Base-by-base conservation (phyloP, 176 grass and related monocot genomes). In the Panicum miliaceum region DNA sequence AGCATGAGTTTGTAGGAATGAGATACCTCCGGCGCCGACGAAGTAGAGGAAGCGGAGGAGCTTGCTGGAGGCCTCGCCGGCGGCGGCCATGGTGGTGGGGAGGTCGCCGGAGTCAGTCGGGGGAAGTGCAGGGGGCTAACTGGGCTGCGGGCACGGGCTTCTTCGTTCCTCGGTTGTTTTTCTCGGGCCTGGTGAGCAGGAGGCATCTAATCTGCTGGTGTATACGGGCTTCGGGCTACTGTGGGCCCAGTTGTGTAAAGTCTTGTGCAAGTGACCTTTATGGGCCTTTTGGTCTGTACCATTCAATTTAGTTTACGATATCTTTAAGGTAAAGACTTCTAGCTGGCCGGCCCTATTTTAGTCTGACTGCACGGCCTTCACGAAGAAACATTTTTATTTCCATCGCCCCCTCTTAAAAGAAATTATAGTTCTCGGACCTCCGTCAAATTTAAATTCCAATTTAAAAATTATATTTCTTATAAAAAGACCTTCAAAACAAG, bases 1-100 rank as follows among this genome's bases (percentile, higher is more conserved):
- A 6, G 27, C 36, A 72, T 10, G 35, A 53, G 27, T 18, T 19
- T 26, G 2, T 11, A 68, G 67, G 57, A 63, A 38, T 40, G 38
- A 37, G 22, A n/a, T 71, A 96, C 96, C 68, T 82, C 93, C 93
- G 50, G 96, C 96, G 60, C 93, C 91, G 69, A 94, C 90, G 81
- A 98, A 98, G 87, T 66, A 95, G 50, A 98, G 67, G 81, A 95
- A 87, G 73, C 96, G 96, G 81, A 87, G 73, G 58, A 98, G 83
- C 91, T 90, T 98, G 83, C 77, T 58, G 77, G 93, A 90, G 34
- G 85, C 96, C 73, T 98, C 96, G 73, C 89, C 86, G 80, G 50
- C 68, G 50, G 67, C 60, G 60, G 89, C 50, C 84, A 87, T 87
- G 84, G 80, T 6, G 75, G 67, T 22, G 22, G 26, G 19, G 65